Evolutionary conservation across 1,284 basidiomycete genomes (phyloP).

Genomic region (Papiliotrema nemorosa): DNA sequence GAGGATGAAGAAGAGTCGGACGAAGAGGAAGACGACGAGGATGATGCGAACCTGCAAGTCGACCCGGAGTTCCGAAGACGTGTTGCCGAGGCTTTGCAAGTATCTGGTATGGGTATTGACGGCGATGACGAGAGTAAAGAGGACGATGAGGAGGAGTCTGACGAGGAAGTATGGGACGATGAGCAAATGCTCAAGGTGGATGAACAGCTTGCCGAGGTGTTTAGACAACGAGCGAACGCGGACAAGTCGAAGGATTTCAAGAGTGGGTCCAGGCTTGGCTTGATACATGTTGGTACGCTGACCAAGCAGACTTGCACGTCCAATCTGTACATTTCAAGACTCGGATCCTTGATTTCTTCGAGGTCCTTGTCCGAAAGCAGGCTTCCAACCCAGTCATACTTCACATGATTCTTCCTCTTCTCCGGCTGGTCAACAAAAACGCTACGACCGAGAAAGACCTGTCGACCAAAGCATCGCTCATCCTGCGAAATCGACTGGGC

Average conservation of each 20-base stretch:
- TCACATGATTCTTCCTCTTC: conserved; percentile 68
- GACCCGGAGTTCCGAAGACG: conserved; percentile 70
- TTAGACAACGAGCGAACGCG: conserved; percentile 58
- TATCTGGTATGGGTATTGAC: conserved; percentile 60
- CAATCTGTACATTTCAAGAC: conserved; percentile 93
- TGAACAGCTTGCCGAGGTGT: conserved; percentile 84
- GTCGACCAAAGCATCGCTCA: conserved; percentile 74
- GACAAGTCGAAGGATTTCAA: conserved; percentile 53
- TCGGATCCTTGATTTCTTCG: conserved; percentile 86
- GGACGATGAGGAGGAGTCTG: conserved; percentile 45
- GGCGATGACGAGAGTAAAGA: conserved; percentile 40
- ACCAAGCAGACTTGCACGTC: conserved; percentile 34
- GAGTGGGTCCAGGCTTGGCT: conserved; percentile 25
- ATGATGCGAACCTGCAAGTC: conserved; percentile 25
- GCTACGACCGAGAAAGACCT: conserved; percentile 77
- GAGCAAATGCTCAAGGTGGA: conserved; percentile 98
- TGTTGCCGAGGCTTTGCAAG: conserved; percentile 72
- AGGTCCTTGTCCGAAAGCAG: conserved; percentile 74
- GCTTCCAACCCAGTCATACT: conserved; percentile 64
- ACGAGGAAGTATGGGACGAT: conserved; percentile 82
- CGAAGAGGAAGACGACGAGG: conserved; percentile 51
- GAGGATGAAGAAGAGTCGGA: conserved; percentile 52
- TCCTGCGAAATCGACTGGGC: conserved; percentile 69
- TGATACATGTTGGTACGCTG: neutral
- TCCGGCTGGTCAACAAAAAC: conserved; percentile 65